A percentile compares a stretch with the other conserved stretches of the same genome.
These are phyloP conservation scores for Westerdykella aurantiaca DNA, from an alignment of 2,329 filamentous ascomycete genomes.

Conservation along the genomic window DNA sequence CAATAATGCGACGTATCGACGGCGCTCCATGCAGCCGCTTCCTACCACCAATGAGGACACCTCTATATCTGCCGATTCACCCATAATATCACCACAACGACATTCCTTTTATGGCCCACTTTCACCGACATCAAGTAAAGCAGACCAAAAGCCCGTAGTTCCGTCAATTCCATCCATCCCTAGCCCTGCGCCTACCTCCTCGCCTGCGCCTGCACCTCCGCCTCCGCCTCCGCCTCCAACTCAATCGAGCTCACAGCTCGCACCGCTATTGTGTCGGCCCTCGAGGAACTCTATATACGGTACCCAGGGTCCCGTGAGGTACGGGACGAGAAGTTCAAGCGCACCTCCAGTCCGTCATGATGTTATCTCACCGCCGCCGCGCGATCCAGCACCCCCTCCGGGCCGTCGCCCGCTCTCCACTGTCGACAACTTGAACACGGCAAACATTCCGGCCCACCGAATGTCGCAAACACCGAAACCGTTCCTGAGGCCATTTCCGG, in stretches of 20 bases:
- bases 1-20: conserved; percentile 22
- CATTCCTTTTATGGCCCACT: conserved; percentile 28
- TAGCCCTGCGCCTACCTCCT: neutral
- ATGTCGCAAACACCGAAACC: conserved; percentile 32
- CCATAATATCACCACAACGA: conserved; percentile 16
- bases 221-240: neutral
- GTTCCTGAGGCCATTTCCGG: conserved; percentile 32
- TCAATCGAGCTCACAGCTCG: conserved; percentile 5
- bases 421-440: conserved; percentile 11
- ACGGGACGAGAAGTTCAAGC: conserved; percentile 20
- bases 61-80: conserved; percentile 14
- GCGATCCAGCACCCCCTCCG: conserved; percentile 20
- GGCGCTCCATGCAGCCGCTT: conserved; percentile 36
- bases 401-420: conserved; percentile 22
- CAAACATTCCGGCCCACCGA: conserved; percentile 9
- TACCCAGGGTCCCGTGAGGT: conserved; percentile 14
- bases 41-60: conserved; percentile 33
- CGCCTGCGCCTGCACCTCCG: neutral
- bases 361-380: conserved; percentile 28
- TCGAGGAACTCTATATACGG: conserved; percentile 6
- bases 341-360: conserved; percentile 18
- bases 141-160: conserved; percentile 2
- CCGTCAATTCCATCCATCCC: too few species aligned
- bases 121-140: conserved; percentile 17
- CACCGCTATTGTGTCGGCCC: conserved; percentile 5